Evolutionary conservation across 306 rosid species (phyloP), one percentile per base, ranked within the genome.

Genomic region (Trifolium subterraneum): DNA sequence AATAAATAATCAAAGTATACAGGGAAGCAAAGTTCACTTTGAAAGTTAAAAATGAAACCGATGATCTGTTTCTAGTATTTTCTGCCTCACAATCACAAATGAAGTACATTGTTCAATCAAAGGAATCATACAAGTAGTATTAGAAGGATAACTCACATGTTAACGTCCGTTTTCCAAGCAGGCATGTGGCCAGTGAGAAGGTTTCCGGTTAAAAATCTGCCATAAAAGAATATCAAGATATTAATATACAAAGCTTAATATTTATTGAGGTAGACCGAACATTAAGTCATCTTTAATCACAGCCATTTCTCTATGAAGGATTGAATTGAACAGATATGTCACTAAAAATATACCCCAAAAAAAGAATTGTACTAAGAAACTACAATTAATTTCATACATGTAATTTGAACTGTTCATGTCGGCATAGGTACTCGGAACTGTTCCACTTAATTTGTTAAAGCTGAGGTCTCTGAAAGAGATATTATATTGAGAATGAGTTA

Each of bases 311-410:
- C 14, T 35, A 18, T 35, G n/a, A 31, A 63, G 25, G 47, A 36
- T 16, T 63, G 48, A 36, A 64, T 18, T 25, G 7, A 41, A 45
- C 14, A 38, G 10, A 80, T 51, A 0, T 33, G 60, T 68, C 55
- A 36, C 23, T 18, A 25, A 23, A 52, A 19, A 19, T 8, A 19
- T 52, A 19, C 2, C 5, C 59, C 12, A 2, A 20, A 42, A 47
- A 19, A 54, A 1, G 38, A 52, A 29, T 4, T 20, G 8, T 12
- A 3, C 4, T n/a, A 20, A 10, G 56, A 29, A 29, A 29, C 33
- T 29, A 29, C 51, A 77, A 68, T 36, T 15, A 47, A 61, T 74
- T 45, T 51, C 91, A 83, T 85, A 93, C 97, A 90, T 74, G 84
- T 73, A 33, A 5, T 75, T 55, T 22, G 41, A 41, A 0, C 72